Evolutionary conservation across 2,329 filamentous ascomycete species (phyloP), one percentile per base, ranked within the genome.

Genomic region (Davidsoniella virescens): DNA sequence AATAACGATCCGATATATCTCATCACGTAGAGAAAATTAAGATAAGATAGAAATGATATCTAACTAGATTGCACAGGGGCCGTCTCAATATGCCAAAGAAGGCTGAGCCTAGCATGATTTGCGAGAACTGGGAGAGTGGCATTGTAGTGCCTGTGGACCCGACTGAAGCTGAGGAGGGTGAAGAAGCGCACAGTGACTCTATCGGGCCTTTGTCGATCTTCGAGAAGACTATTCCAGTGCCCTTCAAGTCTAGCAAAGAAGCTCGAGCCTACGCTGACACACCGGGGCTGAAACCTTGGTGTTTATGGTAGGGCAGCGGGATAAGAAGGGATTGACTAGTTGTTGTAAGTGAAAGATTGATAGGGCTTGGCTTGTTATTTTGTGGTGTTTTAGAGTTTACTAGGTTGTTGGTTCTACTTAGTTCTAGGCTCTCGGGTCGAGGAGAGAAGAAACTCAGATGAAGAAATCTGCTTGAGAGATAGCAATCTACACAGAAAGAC

Each of bases 61-160:
- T 46, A 29, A 48, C 29, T n/a, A 12, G n/a, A 23, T 14, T 8
- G 10, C 40, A 8, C 56, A 86, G 83, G 90, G 92, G 90, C 18
- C 79, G 79, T 44, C 65, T 94, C 26, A 76, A 80, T 49, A 79
- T 80, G 59, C 82, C 93, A 58, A 78, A 73, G 56, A 65, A 62
- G 6, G 82, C 76, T 80, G 80, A 54, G 54, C 75, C 78, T 10
- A 94, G 87, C 63, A 70, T 96, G 55, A 87, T 75, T 55, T 87
- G 84, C 63, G 79, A 84, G 50, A 98, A 96, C 63, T 96, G 90
- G 88, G 92, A 96, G 65, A 94, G 87, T 60, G 92, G 92, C 36
- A 84, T 98, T 1, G 58, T 96, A 20, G 62, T 95, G 39, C 78
- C 80, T 8, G 68, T 84, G 20, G 58, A 59, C 36, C 17, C 38